phyloP scores from a whole-genome alignment of 1,139 yeast species.

The Zygotorulaspora mrakii region DNA sequence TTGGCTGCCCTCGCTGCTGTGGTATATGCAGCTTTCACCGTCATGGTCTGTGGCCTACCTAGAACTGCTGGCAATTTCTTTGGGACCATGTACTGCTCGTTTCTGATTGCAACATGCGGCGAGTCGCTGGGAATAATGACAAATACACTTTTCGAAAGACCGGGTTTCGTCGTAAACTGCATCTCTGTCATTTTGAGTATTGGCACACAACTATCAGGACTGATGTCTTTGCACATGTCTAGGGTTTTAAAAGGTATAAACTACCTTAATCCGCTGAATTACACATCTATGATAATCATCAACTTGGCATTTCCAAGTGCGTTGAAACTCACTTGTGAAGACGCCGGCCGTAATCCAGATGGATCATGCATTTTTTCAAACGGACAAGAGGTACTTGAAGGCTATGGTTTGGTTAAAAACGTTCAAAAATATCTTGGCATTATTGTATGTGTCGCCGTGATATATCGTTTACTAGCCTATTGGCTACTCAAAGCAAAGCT shows the following conservation, averaged over 20 bases:
- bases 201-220: conserved; percentile 83
- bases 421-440: conserved; percentile 39
- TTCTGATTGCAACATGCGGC: conserved; percentile 65
- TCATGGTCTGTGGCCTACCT: conserved; percentile 72
- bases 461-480: conserved; percentile 42
- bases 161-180: conserved; percentile 75
- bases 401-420: conserved; percentile 42
- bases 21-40: conserved; percentile 57
- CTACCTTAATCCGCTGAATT: conserved; percentile 70
- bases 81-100: conserved; percentile 53
- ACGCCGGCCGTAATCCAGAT: conserved; percentile 37
- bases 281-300: conserved; percentile 55
- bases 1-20: conserved; percentile 61
- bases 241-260: conserved; percentile 63
- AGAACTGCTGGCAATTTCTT: conserved; percentile 65
- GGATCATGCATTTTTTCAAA: conserved; percentile 44
- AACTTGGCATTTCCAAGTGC: conserved; percentile 46
- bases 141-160: conserved; percentile 67
- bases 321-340: conserved; percentile 42
- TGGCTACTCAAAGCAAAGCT: conserved; percentile 36
- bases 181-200: conserved; percentile 60
- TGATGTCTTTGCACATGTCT: conserved; percentile 75
- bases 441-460: conserved; percentile 38
- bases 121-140: conserved; percentile 79
- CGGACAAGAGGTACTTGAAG: conserved; percentile 49